These are phyloP conservation scores for Aspergillus calidoustus DNA, from an alignment of 2,329 filamentous ascomycete genomes.

Conservation along the genomic window DNA sequence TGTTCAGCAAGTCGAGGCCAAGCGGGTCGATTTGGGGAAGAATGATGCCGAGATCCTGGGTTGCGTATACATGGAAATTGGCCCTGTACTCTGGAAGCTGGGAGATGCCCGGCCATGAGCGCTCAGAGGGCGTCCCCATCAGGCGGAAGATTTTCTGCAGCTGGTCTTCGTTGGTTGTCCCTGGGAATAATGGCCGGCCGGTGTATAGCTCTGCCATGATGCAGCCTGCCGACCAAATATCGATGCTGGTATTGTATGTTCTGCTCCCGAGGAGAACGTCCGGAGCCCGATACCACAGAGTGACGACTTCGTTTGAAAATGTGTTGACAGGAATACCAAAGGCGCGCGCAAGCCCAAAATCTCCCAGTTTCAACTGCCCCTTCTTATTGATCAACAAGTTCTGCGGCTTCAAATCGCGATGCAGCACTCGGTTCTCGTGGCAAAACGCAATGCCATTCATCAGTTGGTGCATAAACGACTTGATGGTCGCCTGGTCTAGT, in stretches of 20 bases:
- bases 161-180: conserved; percentile 98
- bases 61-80: conserved; percentile 91
- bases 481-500: conserved; percentile 87
- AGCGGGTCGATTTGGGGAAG: conserved; percentile 86
- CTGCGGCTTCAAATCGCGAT: conserved; percentile 94
- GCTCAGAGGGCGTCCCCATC: conserved; percentile 96
- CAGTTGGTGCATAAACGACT: conserved; percentile 99
- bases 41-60: conserved; percentile 84
- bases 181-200: conserved; percentile 90
- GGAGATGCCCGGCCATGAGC: conserved; percentile 92
- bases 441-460: conserved; percentile 96
- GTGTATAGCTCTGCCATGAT: conserved; percentile 99
- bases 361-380: conserved; percentile 86
- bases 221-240: conserved; percentile 98
- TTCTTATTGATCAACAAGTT: conserved; percentile 95
- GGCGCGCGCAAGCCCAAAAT: conserved; percentile 90
- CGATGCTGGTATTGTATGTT: conserved; percentile 99
- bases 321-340: conserved; percentile 98
- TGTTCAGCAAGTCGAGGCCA: conserved; percentile 83
- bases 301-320: conserved; percentile 97
- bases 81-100: conserved; percentile 98
- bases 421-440: conserved; percentile 94
- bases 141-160: conserved; percentile 96
- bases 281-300: conserved; percentile 94
- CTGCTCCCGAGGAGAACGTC: conserved; percentile 92